Conservation (phyloP, 2,329 filamentous ascomycete species). For the Penicillium thymicola region DNA sequence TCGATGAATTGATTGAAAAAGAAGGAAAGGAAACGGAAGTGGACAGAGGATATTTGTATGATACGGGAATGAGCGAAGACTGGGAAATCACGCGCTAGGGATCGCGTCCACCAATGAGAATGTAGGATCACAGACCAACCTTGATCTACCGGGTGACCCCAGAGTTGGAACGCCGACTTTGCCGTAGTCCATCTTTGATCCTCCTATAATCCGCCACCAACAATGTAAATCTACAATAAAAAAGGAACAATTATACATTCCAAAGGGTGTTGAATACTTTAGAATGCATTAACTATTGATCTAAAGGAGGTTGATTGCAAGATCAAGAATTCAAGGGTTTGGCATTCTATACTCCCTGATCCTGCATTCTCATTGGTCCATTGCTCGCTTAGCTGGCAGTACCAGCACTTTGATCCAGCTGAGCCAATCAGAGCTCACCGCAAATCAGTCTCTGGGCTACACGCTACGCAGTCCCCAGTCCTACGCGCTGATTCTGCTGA, state of each 20-base stretch:
- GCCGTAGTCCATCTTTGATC: slow-evolving; percentile 27
- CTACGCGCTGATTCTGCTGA: slow-evolving; percentile 20
- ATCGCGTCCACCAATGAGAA: slow-evolving; percentile 37
- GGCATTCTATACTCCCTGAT: slow-evolving; percentile 36
- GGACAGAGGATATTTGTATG: slow-evolving; percentile 43
- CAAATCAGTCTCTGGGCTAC: slow-evolving; percentile 35
- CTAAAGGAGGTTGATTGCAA: slow-evolving; percentile 26
- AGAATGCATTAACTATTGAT: slow-evolving; percentile 15
- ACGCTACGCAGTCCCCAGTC: slow-evolving; percentile 17
- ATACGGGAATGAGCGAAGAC: slow-evolving; percentile 27
- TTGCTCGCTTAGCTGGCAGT: slow-evolving; percentile 35
- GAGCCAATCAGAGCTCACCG: slow-evolving; percentile 21
- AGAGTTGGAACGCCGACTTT: slow-evolving; percentile 23
- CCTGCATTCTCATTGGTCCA: slow-evolving; percentile 37
- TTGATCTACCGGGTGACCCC: slow-evolving; percentile 30
- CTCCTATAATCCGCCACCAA: slow-evolving; percentile 16
- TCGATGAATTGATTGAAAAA: slow-evolving; percentile 28
- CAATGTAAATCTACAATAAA: slow-evolving; percentile 14
- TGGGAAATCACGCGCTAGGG: slow-evolving; percentile 39
- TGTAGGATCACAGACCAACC: slow-evolving; percentile 25
- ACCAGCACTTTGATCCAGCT: slow-evolving; percentile 11
- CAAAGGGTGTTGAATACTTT: slow-evolving; percentile 10
- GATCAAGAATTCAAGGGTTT: slow-evolving; percentile 33
- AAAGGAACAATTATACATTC: slow-evolving; percentile 15
- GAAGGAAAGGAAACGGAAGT: slow-evolving; percentile 21